These are phyloP conservation scores for Aspergillus sp. DNA, from an alignment of 2,329 filamentous ascomycete species.

Conservation along the genomic window DNA sequence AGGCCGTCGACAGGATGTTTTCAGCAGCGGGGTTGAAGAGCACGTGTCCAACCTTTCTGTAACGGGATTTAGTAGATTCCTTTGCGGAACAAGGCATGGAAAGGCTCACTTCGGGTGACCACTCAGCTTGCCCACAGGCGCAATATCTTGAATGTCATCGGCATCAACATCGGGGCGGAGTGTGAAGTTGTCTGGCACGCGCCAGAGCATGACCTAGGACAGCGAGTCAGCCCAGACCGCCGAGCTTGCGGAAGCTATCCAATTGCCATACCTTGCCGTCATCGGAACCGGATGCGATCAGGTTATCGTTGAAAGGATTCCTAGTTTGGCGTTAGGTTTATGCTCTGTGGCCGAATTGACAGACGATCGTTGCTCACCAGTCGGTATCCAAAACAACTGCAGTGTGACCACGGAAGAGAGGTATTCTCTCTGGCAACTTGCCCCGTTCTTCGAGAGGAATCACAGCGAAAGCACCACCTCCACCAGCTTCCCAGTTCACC, in stretches of 20 bases:
- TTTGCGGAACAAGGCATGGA: neutral
- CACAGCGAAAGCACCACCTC: conserved; percentile 94
- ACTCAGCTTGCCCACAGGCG: conserved; percentile 72
- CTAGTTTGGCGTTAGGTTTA: conserved; percentile 38
- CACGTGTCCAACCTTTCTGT: conserved; percentile 93
- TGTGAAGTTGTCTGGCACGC: conserved; percentile 83
- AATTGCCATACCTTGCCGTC: conserved; percentile 67
- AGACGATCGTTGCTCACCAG: conserved; percentile 57
- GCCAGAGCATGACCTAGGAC: conserved; percentile 78
- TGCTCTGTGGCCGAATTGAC: no score
- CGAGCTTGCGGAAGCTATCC: neutral
- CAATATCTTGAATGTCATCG: conserved; percentile 77
- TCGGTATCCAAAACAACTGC: conserved; percentile 95
- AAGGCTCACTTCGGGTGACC: conserved; percentile 74
- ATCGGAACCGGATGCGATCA: conserved; percentile 91
- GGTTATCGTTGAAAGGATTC: conserved; percentile 92
- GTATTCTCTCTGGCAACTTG: conserved; percentile 86
- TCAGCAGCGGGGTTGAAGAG: conserved; percentile 96
- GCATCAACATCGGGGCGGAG: conserved; percentile 69
- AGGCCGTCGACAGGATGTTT: conserved; percentile 90
- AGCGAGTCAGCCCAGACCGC: conserved; percentile 11
- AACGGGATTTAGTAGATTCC: conserved; percentile 12
- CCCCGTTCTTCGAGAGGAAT: conserved; percentile 86
- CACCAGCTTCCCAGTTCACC: conserved; percentile 97
- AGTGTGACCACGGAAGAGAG: conserved; percentile 93